These are phyloP conservation scores for Lepidium aucheri DNA, from an alignment of 345 rosid species.

Conservation along the genomic window DNA sequence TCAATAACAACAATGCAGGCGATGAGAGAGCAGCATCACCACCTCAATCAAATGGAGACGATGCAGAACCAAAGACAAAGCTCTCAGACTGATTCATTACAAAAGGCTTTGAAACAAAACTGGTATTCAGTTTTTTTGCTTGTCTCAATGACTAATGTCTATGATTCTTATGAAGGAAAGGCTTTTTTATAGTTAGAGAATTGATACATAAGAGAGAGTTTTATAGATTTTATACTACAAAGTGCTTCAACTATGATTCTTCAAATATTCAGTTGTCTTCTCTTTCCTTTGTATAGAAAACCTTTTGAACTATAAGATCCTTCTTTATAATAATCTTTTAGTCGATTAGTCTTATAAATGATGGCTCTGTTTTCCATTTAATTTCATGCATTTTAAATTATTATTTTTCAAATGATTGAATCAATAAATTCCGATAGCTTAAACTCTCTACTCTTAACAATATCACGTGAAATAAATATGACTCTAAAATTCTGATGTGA, in stretches of 20 bases:
- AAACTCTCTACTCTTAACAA: no score
- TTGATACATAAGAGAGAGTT: neutral
- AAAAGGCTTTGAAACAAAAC: neutral
- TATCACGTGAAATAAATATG: no score
- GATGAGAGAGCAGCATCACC: conserved; percentile 11
- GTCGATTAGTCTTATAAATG: no score
- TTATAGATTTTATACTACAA: neutral
- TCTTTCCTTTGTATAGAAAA: conserved; percentile 16
- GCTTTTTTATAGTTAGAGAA: neutral
- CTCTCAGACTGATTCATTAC: conserved; percentile 11
- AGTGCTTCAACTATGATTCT: neutral
- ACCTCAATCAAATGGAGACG: conserved; percentile 14
- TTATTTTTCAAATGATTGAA: no score
- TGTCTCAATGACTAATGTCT: conserved; percentile 4
- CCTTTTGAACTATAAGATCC: neutral
- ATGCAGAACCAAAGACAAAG: conserved; percentile 12
- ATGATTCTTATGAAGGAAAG: conserved; percentile 21
- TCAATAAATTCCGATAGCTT: no score
- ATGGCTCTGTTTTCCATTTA: no score
- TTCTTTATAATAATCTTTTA: neutral
- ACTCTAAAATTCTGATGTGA: no score
- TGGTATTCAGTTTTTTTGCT: conserved; percentile 2
- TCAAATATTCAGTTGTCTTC: conserved; percentile 3
- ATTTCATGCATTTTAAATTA: no score
- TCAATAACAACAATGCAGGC: conserved; percentile 33